Evolutionary conservation across 306 rosid species (phyloP).

Genomic region (Senna siamea): DNA sequence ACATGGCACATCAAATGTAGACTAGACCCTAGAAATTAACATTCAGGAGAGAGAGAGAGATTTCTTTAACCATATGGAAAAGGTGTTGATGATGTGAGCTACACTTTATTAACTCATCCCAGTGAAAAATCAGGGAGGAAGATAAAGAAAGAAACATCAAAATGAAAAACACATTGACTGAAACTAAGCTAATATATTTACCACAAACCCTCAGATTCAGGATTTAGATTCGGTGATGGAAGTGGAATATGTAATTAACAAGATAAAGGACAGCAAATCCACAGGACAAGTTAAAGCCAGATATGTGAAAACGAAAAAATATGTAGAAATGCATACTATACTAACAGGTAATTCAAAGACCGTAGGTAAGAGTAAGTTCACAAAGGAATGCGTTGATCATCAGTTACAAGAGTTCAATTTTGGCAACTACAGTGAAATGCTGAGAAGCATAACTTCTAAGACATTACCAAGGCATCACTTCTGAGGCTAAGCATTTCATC

Average conservation of each 20-base stretch:
- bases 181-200: neutral
- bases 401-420: conserved; percentile 12
- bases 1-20: conserved; percentile 17
- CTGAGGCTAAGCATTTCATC: conserved; percentile 51
- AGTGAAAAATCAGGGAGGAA: conserved; percentile 7
- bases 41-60: conserved; percentile 2
- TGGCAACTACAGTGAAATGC: conserved; percentile 4
- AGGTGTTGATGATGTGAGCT: conserved; percentile 1
- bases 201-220: neutral
- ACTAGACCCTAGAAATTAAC: conserved; percentile 17
- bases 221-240: conserved; percentile 8
- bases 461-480: conserved; percentile 56
- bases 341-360: neutral
- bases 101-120: conserved; percentile 8
- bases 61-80: conserved; percentile 14
- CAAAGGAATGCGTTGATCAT: neutral
- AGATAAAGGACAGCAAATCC: too few species aligned
- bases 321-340: conserved; percentile 28
- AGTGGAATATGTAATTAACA: neutral
- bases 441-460: conserved; percentile 28
- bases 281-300: conserved; percentile 18
- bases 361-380: neutral
- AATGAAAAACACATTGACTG: neutral
- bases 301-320: conserved; percentile 30
- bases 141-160: conserved; percentile 6